Percentiles rank a stretch among this genome's conserved stretches.
phyloP scores from a whole-genome alignment of 2,329 filamentous ascomycete genomes.

The Polychaeton citri region DNA sequence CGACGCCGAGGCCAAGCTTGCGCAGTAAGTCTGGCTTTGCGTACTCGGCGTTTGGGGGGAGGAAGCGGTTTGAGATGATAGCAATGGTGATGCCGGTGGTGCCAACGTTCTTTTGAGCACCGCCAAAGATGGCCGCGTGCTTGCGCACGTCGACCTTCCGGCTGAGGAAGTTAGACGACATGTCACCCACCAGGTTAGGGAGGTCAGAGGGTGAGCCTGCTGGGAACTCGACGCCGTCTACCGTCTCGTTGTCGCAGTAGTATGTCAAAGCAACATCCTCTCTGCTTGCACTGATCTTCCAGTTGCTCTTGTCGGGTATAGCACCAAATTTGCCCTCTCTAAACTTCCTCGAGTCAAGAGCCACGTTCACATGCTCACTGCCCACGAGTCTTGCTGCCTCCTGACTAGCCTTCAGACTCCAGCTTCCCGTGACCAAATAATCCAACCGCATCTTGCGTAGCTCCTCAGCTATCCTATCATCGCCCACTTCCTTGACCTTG shows the following conservation, averaged over 20 bases:
- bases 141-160: slow-evolving; percentile 63
- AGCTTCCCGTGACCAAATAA: slow-evolving; percentile 81
- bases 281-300: slow-evolving; percentile 54
- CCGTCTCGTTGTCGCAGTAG: slow-evolving; percentile 88
- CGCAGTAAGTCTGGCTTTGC: slow-evolving; percentile 58
- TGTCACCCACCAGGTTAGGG: slow-evolving; percentile 71
- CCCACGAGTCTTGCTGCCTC: slow-evolving; percentile 71
- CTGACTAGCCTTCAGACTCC: slow-evolving; percentile 78
- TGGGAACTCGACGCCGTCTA: slow-evolving; percentile 88
- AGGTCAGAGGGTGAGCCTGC: slow-evolving; percentile 40
- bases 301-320: slow-evolving; percentile 65
- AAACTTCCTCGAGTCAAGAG: slow-evolving; percentile 46
- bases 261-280: slow-evolving; percentile 60
- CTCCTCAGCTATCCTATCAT: slow-evolving; percentile 47
- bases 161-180: slow-evolving; percentile 88
- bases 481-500: slow-evolving; percentile 45
- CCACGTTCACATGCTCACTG: slow-evolving; percentile 67
- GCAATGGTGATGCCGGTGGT: slow-evolving; percentile 75
- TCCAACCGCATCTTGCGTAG: slow-evolving; percentile 67
- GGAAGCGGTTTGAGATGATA: slow-evolving; percentile 67
- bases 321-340: slow-evolving; percentile 66
- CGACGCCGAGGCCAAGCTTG: slow-evolving; percentile 60
- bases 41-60: slow-evolving; percentile 53
- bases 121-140: slow-evolving; percentile 74
- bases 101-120: slow-evolving; percentile 90